Conservation (phyloP, 1,284 basidiomycete species). For the Austroboletus sp. region DNA sequence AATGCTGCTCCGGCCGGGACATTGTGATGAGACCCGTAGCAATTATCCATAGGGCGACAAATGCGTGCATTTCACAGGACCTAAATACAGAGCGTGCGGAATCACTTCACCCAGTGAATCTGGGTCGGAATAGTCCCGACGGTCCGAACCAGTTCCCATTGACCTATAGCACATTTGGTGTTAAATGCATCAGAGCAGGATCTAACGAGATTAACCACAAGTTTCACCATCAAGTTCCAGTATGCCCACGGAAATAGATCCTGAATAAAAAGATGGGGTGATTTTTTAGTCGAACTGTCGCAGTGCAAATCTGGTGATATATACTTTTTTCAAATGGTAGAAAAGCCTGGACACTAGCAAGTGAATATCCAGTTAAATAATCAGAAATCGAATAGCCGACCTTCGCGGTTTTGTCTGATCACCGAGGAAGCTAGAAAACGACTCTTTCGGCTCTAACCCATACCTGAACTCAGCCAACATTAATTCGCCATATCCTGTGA, state of each 20-base stretch:
- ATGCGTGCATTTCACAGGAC: slow-evolving; percentile 7
- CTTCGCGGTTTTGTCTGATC: slow-evolving; percentile 66
- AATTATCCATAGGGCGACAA: slow-evolving; percentile 3
- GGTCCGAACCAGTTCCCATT: slow-evolving; percentile 66
- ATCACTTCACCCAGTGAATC: slow-evolving; percentile 22
- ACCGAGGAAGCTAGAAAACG: slow-evolving; percentile 60
- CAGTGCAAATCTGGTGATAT: slow-evolving; percentile 1
- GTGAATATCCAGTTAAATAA: slow-evolving; percentile 6
- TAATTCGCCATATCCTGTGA: slow-evolving; percentile 81
- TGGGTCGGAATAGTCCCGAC: slow-evolving; percentile 47
- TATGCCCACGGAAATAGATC: slow-evolving; percentile 86
- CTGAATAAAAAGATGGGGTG: slow-evolving; percentile 27
- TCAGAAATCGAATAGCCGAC: slow-evolving; percentile 31
- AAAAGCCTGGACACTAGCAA: slow-evolving; percentile 48
- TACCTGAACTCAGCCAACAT: slow-evolving; percentile 91
- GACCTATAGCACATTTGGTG: slow-evolving; percentile 40
- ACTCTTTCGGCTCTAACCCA: slow-evolving; percentile 79
- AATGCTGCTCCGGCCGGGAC: slow-evolving; percentile 18
- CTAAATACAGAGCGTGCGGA: not conserved
- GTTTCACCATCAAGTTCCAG: slow-evolving; percentile 74
- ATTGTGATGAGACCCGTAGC: not conserved
- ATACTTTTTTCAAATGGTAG: slow-evolving; percentile 89
- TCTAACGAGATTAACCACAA: not conserved
- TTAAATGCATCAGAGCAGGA: slow-evolving; percentile 3
- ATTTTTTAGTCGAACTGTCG: not conserved